Evolutionary conservation across 768 basidiomycete genomes (phyloP).

Genomic region (Mycena capillaripes): DNA sequence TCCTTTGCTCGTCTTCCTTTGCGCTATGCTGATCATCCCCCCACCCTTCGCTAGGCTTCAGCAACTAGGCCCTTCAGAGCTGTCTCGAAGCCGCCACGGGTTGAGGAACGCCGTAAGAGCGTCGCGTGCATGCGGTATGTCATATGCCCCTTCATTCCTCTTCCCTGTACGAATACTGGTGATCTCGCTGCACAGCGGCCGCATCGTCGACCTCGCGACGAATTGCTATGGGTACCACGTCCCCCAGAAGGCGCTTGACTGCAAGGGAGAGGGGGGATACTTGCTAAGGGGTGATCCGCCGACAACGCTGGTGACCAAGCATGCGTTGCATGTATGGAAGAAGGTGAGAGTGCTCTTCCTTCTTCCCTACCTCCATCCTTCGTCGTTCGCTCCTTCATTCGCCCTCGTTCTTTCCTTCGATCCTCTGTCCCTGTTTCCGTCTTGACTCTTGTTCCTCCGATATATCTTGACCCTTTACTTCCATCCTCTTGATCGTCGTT

Average conservation of each 20-base stretch:
- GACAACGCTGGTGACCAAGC: constrained; percentile 90
- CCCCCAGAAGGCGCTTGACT: constrained; percentile 90
- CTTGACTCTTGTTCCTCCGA: no score
- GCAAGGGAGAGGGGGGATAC: constrained; percentile 88
- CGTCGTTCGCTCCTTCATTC: no score
- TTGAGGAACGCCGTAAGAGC: constrained; percentile 84
- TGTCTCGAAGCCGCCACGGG: constrained; percentile 87
- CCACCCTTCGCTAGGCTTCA: no score
- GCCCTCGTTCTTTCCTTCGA: no score
- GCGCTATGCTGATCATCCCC: constrained; percentile 33
- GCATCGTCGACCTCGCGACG: constrained; percentile 87
- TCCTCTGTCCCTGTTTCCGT: no score
- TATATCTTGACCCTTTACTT: no score
- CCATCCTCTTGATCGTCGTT: no score
- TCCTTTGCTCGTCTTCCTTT: background rate
- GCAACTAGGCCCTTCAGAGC: constrained; percentile 93
- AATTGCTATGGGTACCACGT: constrained; percentile 94
- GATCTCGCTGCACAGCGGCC: no score
- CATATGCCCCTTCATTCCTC: no score
- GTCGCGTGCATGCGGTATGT: constrained; percentile 93
- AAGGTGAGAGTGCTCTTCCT: no score
- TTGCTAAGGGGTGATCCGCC: constrained; percentile 88
- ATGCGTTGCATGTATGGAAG: constrained; percentile 93
- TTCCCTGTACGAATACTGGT: no score
- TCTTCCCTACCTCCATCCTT: no score